Conservation (phyloP, 2,329 filamentous ascomycete genomes). For the Didymella arachidicola region DNA sequence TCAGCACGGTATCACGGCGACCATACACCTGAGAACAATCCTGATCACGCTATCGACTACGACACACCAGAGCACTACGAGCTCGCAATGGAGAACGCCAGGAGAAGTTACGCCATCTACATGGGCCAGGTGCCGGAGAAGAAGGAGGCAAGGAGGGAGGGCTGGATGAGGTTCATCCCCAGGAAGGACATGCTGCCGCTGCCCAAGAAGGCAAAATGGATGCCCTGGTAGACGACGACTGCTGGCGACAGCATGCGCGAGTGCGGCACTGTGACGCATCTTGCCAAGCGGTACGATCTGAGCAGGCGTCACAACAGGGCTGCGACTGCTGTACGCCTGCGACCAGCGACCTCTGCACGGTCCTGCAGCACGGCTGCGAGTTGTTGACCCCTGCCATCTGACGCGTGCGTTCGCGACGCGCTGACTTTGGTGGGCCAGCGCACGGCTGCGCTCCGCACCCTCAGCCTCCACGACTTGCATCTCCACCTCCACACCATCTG, state of each 20-base stretch:
- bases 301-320: neutral
- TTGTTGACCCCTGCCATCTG: neutral
- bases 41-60: conserved; percentile 36
- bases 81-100: conserved; percentile 36
- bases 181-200: conserved; percentile 18
- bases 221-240: conserved; percentile 11
- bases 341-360: neutral
- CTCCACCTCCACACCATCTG: conserved; percentile 14
- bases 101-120: conserved; percentile 35
- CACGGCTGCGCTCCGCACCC: conserved; percentile 6
- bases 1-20: conserved; percentile 37
- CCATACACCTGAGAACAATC: conserved; percentile 39
- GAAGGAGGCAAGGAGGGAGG: conserved; percentile 27
- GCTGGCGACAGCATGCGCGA: neutral
- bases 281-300: neutral
- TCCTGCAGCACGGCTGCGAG: neutral
- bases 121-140: conserved; percentile 28
- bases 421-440: conserved; percentile 12
- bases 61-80: conserved; percentile 31
- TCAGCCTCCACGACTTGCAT: neutral
- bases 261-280: conserved; percentile 5
- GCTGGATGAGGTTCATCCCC: conserved; percentile 33
- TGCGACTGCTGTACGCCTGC: conserved; percentile 1
- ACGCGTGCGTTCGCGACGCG: conserved; percentile 9
- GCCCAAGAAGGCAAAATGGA: conserved; percentile 19